Evolutionary conservation across 2,329 filamentous ascomycete genomes (phyloP).

Genomic region (Diplodia corticola): DNA sequence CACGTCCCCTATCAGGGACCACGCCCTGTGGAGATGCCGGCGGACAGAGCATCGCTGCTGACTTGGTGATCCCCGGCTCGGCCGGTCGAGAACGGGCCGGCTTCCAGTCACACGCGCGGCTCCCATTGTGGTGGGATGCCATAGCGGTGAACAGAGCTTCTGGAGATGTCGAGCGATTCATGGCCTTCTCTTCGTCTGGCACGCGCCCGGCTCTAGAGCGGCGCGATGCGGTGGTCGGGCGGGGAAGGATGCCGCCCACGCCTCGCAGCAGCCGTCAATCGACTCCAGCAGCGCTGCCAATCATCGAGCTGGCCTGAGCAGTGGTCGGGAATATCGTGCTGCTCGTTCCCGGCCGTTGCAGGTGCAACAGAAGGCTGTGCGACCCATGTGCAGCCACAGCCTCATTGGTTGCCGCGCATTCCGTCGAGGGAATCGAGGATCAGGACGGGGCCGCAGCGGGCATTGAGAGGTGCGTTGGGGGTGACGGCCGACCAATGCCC

Average conservation of each 20-base stretch:
- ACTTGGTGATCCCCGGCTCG: slow-evolving; percentile 5
- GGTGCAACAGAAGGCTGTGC: slow-evolving; percentile 1
- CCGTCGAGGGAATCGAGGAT: not conserved
- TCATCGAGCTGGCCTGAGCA: not conserved
- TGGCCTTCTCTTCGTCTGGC: not conserved
- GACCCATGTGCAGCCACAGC: slow-evolving; percentile 9
- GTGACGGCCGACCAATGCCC: slow-evolving; percentile 2
- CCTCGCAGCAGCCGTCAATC: not conserved
- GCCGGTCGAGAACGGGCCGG: slow-evolving; percentile 19
- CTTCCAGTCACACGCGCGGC: slow-evolving; percentile 15
- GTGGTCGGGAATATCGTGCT: not conserved
- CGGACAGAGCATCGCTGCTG: slow-evolving; percentile 3
- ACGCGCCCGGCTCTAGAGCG: not conserved
- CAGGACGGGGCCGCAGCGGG: not conserved
- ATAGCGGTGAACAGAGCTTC: slow-evolving; percentile 17
- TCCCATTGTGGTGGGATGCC: slow-evolving; percentile 5
- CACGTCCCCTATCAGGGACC: not conserved
- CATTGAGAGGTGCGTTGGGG: not conserved
- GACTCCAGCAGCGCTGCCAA: not conserved
- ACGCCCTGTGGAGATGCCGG: slow-evolving; percentile 3
- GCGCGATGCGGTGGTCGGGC: not conserved
- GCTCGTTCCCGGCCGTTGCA: not conserved
- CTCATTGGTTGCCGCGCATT: not conserved
- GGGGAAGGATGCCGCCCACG: not conserved
- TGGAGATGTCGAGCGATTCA: slow-evolving; percentile 5